phyloP scores from a whole-genome alignment of 345 rosid species.

The Heritiera fomes region DNA sequence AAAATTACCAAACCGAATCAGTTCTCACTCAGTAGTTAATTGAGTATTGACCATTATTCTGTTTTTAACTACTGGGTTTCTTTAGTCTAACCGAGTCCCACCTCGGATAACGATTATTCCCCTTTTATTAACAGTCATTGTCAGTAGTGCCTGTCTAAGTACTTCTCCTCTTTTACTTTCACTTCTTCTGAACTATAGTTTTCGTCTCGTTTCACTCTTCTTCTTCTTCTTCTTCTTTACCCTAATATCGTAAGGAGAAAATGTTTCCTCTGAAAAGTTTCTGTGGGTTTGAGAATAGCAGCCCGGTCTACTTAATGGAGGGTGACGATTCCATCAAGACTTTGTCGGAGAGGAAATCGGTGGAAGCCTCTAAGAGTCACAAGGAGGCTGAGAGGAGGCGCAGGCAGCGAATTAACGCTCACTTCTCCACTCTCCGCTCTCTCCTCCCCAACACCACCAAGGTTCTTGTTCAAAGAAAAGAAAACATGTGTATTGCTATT shows the following conservation, averaged over 20 bases:
- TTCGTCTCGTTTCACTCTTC: not conserved
- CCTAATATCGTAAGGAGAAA: not conserved
- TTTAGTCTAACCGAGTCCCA: conserved; percentile 13
- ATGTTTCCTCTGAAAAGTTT: conserved; percentile 36
- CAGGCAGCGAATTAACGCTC: conserved; percentile 62
- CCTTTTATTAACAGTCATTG: conserved; percentile 20
- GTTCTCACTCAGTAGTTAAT: not conserved
- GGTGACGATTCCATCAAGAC: conserved; percentile 29
- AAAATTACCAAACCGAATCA: not conserved
- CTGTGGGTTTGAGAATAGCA: not conserved
- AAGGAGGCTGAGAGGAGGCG: conserved; percentile 63
- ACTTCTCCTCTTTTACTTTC: too few relatives aligned
- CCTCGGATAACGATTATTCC: conserved; percentile 12
- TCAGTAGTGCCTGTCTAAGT: conserved; percentile 6
- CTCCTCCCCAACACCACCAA: conserved; percentile 55
- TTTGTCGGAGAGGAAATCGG: conserved; percentile 28
- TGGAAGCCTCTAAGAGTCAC: conserved; percentile 47
- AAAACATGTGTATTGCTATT: not conserved
- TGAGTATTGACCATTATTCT: conserved; percentile 22
- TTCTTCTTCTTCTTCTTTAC: not conserved
- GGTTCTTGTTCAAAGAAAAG: conserved; percentile 21
- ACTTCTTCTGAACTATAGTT: conserved; percentile 19
- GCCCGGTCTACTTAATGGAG: conserved; percentile 22
- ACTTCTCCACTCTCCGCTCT: conserved; percentile 60
- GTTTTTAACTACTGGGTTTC: conserved; percentile 3